Conservation (phyloP, 1,139 yeast genomes). For the Saccharomycopsis hybrid region DNA sequence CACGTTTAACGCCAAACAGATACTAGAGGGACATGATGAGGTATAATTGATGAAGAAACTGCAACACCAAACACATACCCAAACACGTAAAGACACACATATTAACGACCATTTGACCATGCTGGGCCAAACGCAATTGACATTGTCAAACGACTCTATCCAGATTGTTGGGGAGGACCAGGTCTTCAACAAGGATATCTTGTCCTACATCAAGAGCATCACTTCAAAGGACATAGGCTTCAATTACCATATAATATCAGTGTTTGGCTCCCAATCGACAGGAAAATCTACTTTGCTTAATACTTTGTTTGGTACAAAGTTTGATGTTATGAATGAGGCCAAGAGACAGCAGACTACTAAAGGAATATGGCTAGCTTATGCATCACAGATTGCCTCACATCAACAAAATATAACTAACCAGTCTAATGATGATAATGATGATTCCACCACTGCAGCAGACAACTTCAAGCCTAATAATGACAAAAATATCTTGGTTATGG, state of each 20-base stretch:
- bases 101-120: too few relatives aligned
- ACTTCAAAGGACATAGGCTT: constrained; percentile 47
- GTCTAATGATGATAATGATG: constrained; percentile 21
- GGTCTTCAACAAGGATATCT: constrained; percentile 41
- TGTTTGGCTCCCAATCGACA: constrained; percentile 94
- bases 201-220: constrained; percentile 32
- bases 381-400: constrained; percentile 37
- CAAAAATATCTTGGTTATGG: constrained; percentile 69
- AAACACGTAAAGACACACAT: too few relatives aligned
- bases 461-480: constrained; percentile 24
- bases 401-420: constrained; percentile 21
- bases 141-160: constrained; percentile 30
- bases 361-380: constrained; percentile 88
- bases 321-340: constrained; percentile 89
- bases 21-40: too few relatives aligned
- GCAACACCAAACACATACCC: too few relatives aligned
- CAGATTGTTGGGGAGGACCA: constrained; percentile 81
- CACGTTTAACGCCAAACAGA: too few relatives aligned
- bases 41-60: too few relatives aligned
- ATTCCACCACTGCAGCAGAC: constrained; percentile 14
- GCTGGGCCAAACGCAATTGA: too few relatives aligned
- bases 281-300: constrained; percentile 92
- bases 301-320: constrained; percentile 74
- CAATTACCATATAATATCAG: constrained; percentile 85
- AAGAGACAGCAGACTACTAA: constrained; percentile 83